A percentile compares a stretch with the other conserved stretches of the same genome.
Evolutionary conservation across 805 yeast genomes (phyloP).

Genomic region (Saccharomycopsis fibuligera): DNA sequence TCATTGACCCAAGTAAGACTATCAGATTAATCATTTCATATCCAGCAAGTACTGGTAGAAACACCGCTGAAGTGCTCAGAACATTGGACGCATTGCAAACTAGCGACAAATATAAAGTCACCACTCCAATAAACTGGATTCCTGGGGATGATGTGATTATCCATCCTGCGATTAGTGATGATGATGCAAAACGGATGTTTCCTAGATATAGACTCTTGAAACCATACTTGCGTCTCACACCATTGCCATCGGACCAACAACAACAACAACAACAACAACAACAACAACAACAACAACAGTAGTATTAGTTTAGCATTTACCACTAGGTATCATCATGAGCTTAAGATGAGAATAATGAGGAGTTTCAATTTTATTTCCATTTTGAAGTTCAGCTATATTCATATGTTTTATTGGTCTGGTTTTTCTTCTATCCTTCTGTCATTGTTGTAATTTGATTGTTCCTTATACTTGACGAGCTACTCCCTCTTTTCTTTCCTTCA

Average conservation of each 20-base stretch:
- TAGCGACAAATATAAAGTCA: slow-evolving; percentile 53
- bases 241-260: slow-evolving; percentile 20
- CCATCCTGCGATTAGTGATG: slow-evolving; percentile 57
- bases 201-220: slow-evolving; percentile 56
- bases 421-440: too few relatives aligned
- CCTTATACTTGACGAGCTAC: too few relatives aligned
- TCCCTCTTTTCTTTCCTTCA: too few relatives aligned
- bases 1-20: slow-evolving; percentile 62
- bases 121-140: slow-evolving; percentile 70
- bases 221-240: slow-evolving; percentile 58
- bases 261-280: too few relatives aligned
- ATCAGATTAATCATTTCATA: slow-evolving; percentile 58
- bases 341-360: too few relatives aligned
- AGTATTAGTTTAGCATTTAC: too few relatives aligned
- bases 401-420: too few relatives aligned
- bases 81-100: slow-evolving; percentile 65
- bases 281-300: too few relatives aligned
- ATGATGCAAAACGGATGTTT: slow-evolving; percentile 52
- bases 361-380: too few relatives aligned
- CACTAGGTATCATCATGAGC: too few relatives aligned
- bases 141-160: slow-evolving; percentile 70
- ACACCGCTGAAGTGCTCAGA: slow-evolving; percentile 68
- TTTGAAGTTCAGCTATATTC: too few relatives aligned
- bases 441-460: too few relatives aligned
- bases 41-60: slow-evolving; percentile 72